A percentile compares a stretch with the other conserved stretches of the same genome.
phyloP scores from a whole-genome alignment of 2,329 filamentous ascomycete genomes.

The Colletotrichum cordylinicola region DNA sequence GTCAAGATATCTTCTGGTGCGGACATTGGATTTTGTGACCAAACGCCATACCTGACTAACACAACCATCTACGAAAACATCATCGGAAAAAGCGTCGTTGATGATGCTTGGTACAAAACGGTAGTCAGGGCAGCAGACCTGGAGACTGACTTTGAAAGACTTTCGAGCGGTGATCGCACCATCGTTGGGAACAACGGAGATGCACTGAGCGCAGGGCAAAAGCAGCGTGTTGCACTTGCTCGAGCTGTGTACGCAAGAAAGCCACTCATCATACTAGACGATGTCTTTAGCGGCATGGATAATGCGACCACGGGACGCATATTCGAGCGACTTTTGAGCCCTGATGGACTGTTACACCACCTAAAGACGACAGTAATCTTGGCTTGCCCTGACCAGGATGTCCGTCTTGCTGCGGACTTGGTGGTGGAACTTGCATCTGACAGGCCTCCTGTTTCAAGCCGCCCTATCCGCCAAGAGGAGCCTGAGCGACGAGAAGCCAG shows the following conservation, averaged over 20 bases:
- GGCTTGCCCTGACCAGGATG: neutral
- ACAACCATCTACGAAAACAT: constrained; percentile 42
- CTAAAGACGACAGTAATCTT: neutral
- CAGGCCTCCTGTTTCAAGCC: rapidly evolving
- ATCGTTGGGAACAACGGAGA: constrained; percentile 45
- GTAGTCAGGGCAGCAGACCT: constrained; percentile 39
- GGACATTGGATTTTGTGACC: constrained; percentile 30
- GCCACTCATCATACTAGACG: constrained; percentile 36
- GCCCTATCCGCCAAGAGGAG: neutral
- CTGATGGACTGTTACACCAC: constrained; percentile 8
- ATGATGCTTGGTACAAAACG: constrained; percentile 34
- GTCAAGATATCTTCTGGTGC: neutral
- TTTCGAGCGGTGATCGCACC: constrained; percentile 40
- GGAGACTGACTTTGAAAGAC: constrained; percentile 29
- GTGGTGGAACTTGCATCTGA: neutral
- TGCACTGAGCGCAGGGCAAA: constrained; percentile 46
- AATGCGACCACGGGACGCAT: constrained; percentile 33
- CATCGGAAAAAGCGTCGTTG: constrained; percentile 34
- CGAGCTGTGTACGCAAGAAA: constrained; percentile 34
- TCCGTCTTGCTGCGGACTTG: neutral
- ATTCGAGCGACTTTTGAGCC: constrained; percentile 31
- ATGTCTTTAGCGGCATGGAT: constrained; percentile 40
- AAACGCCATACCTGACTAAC: constrained; percentile 36
- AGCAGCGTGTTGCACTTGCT: constrained; percentile 28
- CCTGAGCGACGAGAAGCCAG: neutral